Base-by-base conservation (phyloP, 805 yeast species). In the Schizosaccharomyces lindneri region DNA sequence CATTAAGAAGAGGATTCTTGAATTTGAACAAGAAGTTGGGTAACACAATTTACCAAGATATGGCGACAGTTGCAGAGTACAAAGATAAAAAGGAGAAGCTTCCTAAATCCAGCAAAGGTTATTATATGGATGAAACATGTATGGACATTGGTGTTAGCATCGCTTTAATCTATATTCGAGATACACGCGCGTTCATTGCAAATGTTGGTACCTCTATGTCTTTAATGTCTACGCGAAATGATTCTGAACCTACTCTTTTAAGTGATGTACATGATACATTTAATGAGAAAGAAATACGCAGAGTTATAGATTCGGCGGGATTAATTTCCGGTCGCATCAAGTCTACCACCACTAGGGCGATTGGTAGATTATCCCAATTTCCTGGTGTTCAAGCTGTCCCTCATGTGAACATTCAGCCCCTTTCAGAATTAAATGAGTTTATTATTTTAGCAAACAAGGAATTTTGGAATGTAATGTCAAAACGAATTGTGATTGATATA, bases 331-430 rank as follows among this genome's bases (percentile, higher is more conserved):
- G 85, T 21, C 85, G 84, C 67, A 95, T 90, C 62, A 82, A 80
- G 36, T 77, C 87, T 17, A 83, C 81, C 60, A 85, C 88, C 60
- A 86, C 96, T 1, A 79, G 97, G 66, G 95, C 95, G 41, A 89
- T 87, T 61, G 99, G 99, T 0, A 89, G 85, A 69, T 84, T 84
- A 70, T 84, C 85, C 65, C 76, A 84, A 65, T 76, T 88, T 55
- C 96, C 97, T 0, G 95, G 87, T 68, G 81, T 90, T 32, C 87
- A 85, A 68, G 85, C 95, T 0, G 87, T 87, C 1, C 97, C 98
- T 1, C 84, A 83, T 67, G 70, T 87, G 41, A 76, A 84, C 0
- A 79, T 81, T 60, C 76, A 82, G n/a, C 94, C 87, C 68, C 24
- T 55, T 17, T 32, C 60, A 17, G 60, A 55, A 17, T 27, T 39